phyloP scores from a whole-genome alignment of 2,329 filamentous ascomycete species.

The Beauveria varroae region DNA sequence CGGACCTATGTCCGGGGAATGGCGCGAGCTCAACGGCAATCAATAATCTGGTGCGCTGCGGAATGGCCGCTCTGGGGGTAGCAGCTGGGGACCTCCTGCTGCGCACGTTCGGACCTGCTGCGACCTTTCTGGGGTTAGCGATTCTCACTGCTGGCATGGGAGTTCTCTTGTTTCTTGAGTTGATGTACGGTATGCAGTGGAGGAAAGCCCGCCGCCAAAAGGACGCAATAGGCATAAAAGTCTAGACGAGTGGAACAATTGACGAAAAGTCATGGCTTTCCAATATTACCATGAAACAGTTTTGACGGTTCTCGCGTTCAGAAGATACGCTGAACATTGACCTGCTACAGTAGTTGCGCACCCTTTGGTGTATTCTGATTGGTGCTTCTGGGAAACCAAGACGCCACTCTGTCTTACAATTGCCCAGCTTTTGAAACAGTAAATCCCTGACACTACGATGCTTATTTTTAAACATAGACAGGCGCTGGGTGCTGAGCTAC shows the following conservation, averaged over 20 bases:
- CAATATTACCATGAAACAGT: neutral
- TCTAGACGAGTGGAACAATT: neutral
- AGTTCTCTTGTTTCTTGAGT: neutral
- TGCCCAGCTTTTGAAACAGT: neutral
- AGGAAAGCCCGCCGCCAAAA: neutral
- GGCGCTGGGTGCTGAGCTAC: no score
- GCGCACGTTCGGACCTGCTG: neutral
- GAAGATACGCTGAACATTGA: neutral
- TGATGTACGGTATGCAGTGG: neutral
- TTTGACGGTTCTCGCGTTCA: neutral
- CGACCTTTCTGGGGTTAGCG: slow-evolving; percentile 7
- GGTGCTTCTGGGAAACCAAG: neutral
- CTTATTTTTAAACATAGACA: no score
- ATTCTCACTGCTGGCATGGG: neutral
- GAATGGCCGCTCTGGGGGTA: neutral
- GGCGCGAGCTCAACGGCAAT: neutral
- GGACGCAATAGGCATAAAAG: neutral
- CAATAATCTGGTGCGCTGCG: neutral
- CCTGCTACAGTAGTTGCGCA: neutral
- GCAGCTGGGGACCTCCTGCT: neutral
- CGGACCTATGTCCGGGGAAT: neutral
- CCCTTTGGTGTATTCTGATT: neutral
- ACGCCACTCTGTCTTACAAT: neutral
- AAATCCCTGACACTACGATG: no score
- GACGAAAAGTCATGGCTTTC: neutral